Evolutionary conservation across 208 protist genomes (phyloP).

Genomic region (Crithidia brevicula): DNA sequence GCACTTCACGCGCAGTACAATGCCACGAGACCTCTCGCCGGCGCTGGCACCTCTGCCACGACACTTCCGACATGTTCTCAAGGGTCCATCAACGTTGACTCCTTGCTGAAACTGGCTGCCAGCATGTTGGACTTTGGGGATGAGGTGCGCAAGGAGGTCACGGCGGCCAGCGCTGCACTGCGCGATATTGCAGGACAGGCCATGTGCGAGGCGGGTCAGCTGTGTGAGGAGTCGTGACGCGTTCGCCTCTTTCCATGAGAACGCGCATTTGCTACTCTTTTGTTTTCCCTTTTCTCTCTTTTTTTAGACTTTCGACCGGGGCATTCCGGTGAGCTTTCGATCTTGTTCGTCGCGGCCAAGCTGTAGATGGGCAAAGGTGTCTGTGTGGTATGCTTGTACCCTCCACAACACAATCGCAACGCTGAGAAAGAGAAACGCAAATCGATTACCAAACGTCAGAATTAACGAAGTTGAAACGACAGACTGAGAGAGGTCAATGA

Average conservation of each 20-base stretch:
- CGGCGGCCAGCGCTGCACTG: constrained; percentile 44
- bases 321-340: no score
- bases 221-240: not conserved
- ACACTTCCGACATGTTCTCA: not conserved
- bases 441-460: no score
- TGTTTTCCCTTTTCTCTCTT: not conserved
- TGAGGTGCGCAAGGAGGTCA: constrained; percentile 63
- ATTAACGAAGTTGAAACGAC: no score
- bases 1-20: constrained; percentile 41
- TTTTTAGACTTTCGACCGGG: not conserved
- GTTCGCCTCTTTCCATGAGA: no score
- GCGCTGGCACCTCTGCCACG: not conserved
- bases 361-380: no score
- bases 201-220: constrained; percentile 28
- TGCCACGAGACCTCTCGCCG: not conserved
- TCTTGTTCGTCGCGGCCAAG: no score
- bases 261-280: not conserved
- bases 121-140: constrained; percentile 79
- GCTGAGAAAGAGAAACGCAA: no score
- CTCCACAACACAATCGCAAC: no score
- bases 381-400: no score
- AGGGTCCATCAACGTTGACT: constrained; percentile 5
- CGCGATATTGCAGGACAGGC: constrained; percentile 35
- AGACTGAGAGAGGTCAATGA: no score
- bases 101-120: constrained; percentile 63